Conservation (phyloP, 2,329 filamentous ascomycete species). For the Apiospora malaysiana region DNA sequence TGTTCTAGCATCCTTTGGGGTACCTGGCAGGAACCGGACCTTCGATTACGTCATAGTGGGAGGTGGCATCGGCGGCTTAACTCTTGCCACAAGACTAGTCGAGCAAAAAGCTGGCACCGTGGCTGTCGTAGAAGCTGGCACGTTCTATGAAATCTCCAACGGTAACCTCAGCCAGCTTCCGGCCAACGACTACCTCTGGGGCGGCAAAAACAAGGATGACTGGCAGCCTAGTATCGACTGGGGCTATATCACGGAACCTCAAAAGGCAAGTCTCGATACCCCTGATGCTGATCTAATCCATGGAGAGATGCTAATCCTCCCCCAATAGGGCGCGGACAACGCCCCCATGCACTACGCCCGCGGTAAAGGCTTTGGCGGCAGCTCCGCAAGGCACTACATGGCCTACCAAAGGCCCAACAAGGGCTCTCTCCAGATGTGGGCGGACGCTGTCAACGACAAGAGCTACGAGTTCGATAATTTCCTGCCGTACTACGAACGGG, state of each 20-base stretch:
- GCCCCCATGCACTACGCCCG: slow-evolving; percentile 35
- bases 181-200: slow-evolving; percentile 29
- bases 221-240: slow-evolving; percentile 31
- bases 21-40: no score
- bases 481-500: slow-evolving; percentile 35
- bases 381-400: slow-evolving; percentile 40
- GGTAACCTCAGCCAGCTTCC: slow-evolving; percentile 18
- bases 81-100: slow-evolving; percentile 37
- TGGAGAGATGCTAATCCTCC: no score
- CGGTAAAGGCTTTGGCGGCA: slow-evolving; percentile 39
- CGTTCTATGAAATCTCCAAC: slow-evolving; percentile 40
- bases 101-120: slow-evolving; percentile 32
- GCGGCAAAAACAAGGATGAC: slow-evolving; percentile 19
- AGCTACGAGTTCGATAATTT: slow-evolving; percentile 32
- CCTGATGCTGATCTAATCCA: no score
- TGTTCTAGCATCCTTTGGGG: background rate
- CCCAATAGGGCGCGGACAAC: slow-evolving; percentile 22
- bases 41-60: slow-evolving; percentile 21
- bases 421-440: slow-evolving; percentile 35
- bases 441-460: slow-evolving; percentile 31
- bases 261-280: slow-evolving; percentile 21
- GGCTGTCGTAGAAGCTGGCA: slow-evolving; percentile 47
- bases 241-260: slow-evolving; percentile 33
- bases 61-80: slow-evolving; percentile 42
- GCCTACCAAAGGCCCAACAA: slow-evolving; percentile 36